A percentile compares a stretch with the other conserved stretches of the same genome.
Conservation (phyloP, 1,284 basidiomycete genomes). For the Phellinidium pouzarii region DNA sequence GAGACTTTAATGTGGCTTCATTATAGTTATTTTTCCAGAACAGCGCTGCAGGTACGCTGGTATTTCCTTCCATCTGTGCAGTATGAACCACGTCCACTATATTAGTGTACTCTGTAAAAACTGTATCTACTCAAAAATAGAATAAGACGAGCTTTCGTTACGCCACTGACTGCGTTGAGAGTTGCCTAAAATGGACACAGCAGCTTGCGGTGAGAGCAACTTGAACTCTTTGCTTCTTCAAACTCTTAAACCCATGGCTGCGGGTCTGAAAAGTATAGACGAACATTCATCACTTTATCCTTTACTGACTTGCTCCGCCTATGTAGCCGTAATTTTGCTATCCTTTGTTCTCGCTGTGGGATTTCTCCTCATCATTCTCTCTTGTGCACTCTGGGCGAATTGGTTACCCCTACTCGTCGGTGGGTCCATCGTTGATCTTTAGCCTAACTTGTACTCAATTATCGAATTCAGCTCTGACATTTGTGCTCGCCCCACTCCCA, state of each 20-base stretch:
- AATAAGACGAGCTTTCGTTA: too few species aligned
- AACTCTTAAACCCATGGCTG: constrained; percentile 20
- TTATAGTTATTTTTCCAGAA: too few species aligned
- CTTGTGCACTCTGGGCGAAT: constrained; percentile 93
- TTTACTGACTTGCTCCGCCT: neutral
- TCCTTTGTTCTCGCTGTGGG: constrained; percentile 96
- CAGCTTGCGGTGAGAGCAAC: constrained; percentile 3
- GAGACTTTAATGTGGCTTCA: too few species aligned
- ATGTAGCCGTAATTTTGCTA: constrained; percentile 82
- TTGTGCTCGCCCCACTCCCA: constrained; percentile 92
- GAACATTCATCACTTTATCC: neutral
- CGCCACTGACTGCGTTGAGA: neutral
- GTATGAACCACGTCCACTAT: too few species aligned
- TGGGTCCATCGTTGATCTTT: constrained; percentile 37
- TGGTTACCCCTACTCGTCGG: constrained; percentile 97
- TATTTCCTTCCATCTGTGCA: too few species aligned
- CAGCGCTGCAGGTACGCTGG: too few species aligned
- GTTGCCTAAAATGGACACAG: neutral
- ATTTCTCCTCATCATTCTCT: constrained; percentile 95
- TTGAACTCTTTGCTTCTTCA: neutral
- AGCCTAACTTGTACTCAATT: neutral
- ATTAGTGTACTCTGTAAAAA: too few species aligned
- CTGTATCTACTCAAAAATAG: too few species aligned
- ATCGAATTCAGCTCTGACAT: constrained; percentile 71
- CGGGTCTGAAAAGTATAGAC: constrained; percentile 25